Evolutionary conservation across 495 filamentous ascomycete genomes (phyloP), one percentile per base, ranked within the genome.

Genomic region (Aspergillus avenaceus): DNA sequence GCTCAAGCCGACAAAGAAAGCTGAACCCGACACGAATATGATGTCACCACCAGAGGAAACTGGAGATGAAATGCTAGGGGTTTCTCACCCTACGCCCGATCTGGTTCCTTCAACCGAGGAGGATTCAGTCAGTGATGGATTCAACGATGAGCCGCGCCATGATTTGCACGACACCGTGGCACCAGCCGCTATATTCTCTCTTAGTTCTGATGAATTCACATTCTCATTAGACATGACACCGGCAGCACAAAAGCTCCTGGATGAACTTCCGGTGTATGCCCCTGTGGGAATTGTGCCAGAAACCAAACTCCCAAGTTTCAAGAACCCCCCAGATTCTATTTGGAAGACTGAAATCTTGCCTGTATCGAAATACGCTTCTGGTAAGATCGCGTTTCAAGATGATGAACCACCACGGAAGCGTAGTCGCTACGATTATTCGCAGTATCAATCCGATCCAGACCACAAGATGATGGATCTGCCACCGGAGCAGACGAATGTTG

Each of bases 311-410:
- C 74, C 70, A 0, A 68, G 61, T 1, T 78, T 80, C 21, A 79
- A 84, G 42, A 68, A 80, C 43, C 75, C 78, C 29, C 81, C 83
- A 0, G 87, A 91, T 60, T 73, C 79, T n/a, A 70, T 66, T 5
- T 91, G 87, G 87, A 86, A 81, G 60, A 81, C 81, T 13, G 81
- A 85, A 4, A 80, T 91, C 40, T 69, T 96, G n/a, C 88, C 89
- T 0, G 77, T 96, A 3, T 95, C 85, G 43, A 97, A 90, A 58
- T 95, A 86, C 58, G 83, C 87, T 16, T 79, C 84, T 34, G 87
- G 89, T n/a, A 87, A 87, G 55, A 84, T 98, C 59, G 78, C 78
- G 16, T 77, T 91, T 26, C 73, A 75, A 14, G 71, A 82, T 27
- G 78, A 81, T 31, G 81, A 82, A 2, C 87, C 84, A 13, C 83